Evolutionary conservation across 2,329 filamentous ascomycete genomes (phyloP).

Genomic region (Xylaria sp.): DNA sequence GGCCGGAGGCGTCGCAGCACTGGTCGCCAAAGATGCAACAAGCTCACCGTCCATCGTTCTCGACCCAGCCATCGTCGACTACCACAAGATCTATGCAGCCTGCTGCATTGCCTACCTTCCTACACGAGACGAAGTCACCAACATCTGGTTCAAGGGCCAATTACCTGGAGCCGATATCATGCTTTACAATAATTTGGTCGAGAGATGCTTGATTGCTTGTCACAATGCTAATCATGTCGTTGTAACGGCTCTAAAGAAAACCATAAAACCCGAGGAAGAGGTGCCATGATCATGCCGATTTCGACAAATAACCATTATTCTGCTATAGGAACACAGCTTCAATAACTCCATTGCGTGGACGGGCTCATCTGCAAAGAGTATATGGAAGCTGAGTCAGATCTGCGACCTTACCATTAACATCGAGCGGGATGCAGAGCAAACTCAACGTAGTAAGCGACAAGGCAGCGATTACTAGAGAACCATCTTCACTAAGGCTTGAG

Average conservation of each 20-base stretch:
- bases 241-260: constrained; percentile 53
- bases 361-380: neutral
- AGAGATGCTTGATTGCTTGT: constrained; percentile 55
- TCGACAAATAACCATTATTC: neutral
- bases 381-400: neutral
- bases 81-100: constrained; percentile 78
- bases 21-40: constrained; percentile 63
- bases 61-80: constrained; percentile 85
- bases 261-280: constrained; percentile 45
- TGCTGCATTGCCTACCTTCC: constrained; percentile 93
- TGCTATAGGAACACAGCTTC: neutral
- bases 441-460: neutral
- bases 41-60: constrained; percentile 66
- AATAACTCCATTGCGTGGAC: neutral
- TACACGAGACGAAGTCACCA: constrained; percentile 87
- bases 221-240: constrained; percentile 57
- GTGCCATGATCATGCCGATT: constrained; percentile 38
- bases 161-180: constrained; percentile 57
- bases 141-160: constrained; percentile 89
- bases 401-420: neutral
- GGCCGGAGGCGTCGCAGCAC: constrained; percentile 85
- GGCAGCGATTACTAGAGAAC: neutral
- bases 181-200: constrained; percentile 55
- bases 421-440: constrained; percentile 1
- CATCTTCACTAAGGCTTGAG: neutral